phyloP scores from a whole-genome alignment of 306 rosid species.

The Fragaria vesca region DNA sequence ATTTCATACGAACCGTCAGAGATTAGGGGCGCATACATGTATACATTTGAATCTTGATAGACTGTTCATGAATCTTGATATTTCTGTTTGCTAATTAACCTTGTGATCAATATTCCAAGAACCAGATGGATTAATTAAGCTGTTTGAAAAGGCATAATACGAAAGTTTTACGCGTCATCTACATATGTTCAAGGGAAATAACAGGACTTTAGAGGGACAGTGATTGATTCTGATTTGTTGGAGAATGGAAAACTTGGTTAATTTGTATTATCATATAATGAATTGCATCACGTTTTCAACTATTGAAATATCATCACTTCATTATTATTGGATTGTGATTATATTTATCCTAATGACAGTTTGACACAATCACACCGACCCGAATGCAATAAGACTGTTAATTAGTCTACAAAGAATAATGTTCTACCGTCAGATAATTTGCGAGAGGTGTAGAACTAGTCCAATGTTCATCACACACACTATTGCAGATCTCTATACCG shows the following conservation, averaged over 20 bases:
- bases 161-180: not conserved
- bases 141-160: not conserved
- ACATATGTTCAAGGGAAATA: not conserved
- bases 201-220: not conserved
- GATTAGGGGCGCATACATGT: not conserved
- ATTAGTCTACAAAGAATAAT: too few species aligned
- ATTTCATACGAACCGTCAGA: not conserved
- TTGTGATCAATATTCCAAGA: not conserved
- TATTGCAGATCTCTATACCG: not conserved
- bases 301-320: not conserved
- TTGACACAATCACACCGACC: not conserved
- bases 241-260: not conserved
- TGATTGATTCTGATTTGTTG: not conserved
- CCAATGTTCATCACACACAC: not conserved
- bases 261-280: not conserved
- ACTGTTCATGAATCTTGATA: not conserved
- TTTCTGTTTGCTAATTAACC: not conserved
- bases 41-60: not conserved
- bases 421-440: not conserved
- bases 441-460: not conserved
- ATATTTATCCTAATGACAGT: not conserved
- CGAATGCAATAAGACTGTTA: not conserved
- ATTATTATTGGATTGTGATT: not conserved
- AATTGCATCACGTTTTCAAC: constrained; percentile 3
- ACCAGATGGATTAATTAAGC: not conserved